Evolutionary conservation across 2,329 filamentous ascomycete species (phyloP).

Genomic region (Hymenoscyphus fraxineus): DNA sequence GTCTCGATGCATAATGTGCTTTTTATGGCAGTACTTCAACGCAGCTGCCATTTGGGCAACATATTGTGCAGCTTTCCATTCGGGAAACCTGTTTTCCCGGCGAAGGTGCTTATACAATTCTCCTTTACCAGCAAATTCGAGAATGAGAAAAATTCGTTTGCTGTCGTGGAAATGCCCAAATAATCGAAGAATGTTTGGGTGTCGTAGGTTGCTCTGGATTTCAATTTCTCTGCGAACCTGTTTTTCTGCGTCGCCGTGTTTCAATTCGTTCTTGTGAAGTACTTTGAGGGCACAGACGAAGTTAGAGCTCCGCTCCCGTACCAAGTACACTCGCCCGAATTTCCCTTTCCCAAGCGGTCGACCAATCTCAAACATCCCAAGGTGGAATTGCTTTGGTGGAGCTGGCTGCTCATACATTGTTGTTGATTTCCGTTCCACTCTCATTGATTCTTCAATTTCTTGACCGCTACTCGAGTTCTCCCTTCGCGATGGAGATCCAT

Average conservation of each 20-base stretch:
- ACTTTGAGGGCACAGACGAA: slow-evolving; percentile 72
- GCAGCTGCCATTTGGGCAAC: slow-evolving; percentile 79
- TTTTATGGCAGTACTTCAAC: slow-evolving; percentile 86
- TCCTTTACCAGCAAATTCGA: slow-evolving; percentile 69
- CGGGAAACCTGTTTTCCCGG: slow-evolving; percentile 64
- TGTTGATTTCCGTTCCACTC: slow-evolving; percentile 48
- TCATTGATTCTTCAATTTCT: slow-evolving; percentile 47
- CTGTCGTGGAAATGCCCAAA: slow-evolving; percentile 73
- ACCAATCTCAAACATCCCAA: slow-evolving; percentile 75
- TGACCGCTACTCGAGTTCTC: slow-evolving; percentile 42
- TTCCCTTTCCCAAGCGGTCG: slow-evolving; percentile 71
- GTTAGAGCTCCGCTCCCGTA: slow-evolving; percentile 62
- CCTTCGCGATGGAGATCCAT: slow-evolving; percentile 45
- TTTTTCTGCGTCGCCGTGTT: slow-evolving; percentile 65
- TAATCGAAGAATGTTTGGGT: slow-evolving; percentile 66
- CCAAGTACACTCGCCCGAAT: slow-evolving; percentile 70
- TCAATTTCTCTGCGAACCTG: slow-evolving; percentile 71
- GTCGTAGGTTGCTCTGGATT: slow-evolving; percentile 68
- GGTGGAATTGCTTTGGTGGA: slow-evolving; percentile 61
- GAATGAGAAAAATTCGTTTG: slow-evolving; percentile 68
- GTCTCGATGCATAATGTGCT: slow-evolving; percentile 95
- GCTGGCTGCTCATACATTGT: slow-evolving; percentile 55
- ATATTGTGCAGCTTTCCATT: slow-evolving; percentile 69
- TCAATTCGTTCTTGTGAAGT: slow-evolving; percentile 67
- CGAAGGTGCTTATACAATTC: slow-evolving; percentile 71